Evolutionary conservation across 2,329 filamentous ascomycete species (phyloP).

Genomic region (Chalaropsis thielavioides): DNA sequence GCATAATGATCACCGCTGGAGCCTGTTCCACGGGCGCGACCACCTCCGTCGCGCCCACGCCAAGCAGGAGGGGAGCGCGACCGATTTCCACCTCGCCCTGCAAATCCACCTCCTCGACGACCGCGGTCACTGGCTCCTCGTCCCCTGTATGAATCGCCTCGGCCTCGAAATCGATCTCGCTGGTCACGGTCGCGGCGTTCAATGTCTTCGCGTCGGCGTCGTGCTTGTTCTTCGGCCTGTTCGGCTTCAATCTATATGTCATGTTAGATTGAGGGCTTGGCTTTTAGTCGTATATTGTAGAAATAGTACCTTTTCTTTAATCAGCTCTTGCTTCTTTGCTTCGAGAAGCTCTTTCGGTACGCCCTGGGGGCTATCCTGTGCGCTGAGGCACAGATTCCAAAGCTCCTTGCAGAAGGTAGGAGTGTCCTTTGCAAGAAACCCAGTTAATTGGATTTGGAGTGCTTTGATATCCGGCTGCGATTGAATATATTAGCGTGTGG

Average conservation of each 20-base stretch:
- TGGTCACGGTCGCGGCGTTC: slow-evolving; percentile 56
- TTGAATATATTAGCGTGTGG: slow-evolving; percentile 5
- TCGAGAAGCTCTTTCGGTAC: slow-evolving; percentile 90
- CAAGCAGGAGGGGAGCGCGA: slow-evolving; percentile 34
- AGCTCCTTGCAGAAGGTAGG: slow-evolving; percentile 81
- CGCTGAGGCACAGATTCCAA: slow-evolving; percentile 83
- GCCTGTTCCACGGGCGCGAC: slow-evolving; percentile 31
- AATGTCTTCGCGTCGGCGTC: slow-evolving; percentile 55
- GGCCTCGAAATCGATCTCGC: slow-evolving; percentile 37
- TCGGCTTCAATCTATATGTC: slow-evolving; percentile 58
- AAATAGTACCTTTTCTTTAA: slow-evolving; percentile 72
- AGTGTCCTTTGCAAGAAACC: slow-evolving; percentile 88
- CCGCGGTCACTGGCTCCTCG: slow-evolving; percentile 33
- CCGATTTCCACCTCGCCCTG: slow-evolving; percentile 30
- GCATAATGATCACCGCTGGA: slow-evolving; percentile 33
- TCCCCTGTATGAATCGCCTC: slow-evolving; percentile 37
- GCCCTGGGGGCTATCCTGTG: slow-evolving; percentile 73
- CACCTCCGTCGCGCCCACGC: slow-evolving; percentile 24
- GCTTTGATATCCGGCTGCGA: slow-evolving; percentile 83
- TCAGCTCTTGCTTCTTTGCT: slow-evolving; percentile 87
- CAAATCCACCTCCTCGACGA: slow-evolving; percentile 30
- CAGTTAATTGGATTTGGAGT: slow-evolving; percentile 84
- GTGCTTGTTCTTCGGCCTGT: slow-evolving; percentile 61
- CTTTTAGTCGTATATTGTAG: background rate
- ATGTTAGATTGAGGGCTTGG: background rate